Conservation (phyloP, 805 yeast species). For the Nakazawaea anatomiae region DNA sequence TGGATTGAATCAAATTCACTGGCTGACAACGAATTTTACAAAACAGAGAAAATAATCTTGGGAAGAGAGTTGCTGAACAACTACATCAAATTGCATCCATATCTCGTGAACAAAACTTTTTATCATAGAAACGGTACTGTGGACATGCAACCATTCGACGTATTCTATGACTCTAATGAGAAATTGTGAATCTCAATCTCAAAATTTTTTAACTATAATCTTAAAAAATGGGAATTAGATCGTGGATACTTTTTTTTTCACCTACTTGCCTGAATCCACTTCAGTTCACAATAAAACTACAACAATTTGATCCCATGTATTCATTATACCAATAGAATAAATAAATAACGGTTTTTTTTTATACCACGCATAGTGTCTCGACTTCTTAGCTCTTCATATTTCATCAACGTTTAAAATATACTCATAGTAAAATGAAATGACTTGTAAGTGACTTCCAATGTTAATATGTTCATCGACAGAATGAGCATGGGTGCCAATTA, state of each 20-base stretch:
- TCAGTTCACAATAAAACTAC: too few relatives aligned
- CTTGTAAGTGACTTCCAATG: constrained; percentile 53
- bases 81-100: constrained; percentile 72
- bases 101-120: constrained; percentile 68
- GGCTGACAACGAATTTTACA: constrained; percentile 40
- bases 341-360: too few relatives aligned
- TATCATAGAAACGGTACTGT: constrained; percentile 73
- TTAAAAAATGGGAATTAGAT: too few relatives aligned
- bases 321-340: too few relatives aligned
- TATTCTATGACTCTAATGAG: constrained; percentile 12
- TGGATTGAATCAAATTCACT: constrained; percentile 71
- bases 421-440: constrained; percentile 49
- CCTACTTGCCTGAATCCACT: too few relatives aligned
- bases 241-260: too few relatives aligned
- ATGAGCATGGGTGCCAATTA: constrained; percentile 38
- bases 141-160: constrained; percentile 6
- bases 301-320: too few relatives aligned
- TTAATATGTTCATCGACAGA: constrained; percentile 58
- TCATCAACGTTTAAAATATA: constrained; percentile 32
- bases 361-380: too few relatives aligned
- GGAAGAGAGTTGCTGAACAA: constrained; percentile 52
- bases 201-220: too few relatives aligned
- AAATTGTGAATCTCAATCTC: constrained; percentile 2
- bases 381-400: constrained; percentile 5
- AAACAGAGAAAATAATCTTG: constrained; percentile 48